A percentile compares a stretch with the other conserved stretches of the same genome.
Conservation (phyloP, 2,329 filamentous ascomycete species). For the Neocatenulostroma microsporum region DNA sequence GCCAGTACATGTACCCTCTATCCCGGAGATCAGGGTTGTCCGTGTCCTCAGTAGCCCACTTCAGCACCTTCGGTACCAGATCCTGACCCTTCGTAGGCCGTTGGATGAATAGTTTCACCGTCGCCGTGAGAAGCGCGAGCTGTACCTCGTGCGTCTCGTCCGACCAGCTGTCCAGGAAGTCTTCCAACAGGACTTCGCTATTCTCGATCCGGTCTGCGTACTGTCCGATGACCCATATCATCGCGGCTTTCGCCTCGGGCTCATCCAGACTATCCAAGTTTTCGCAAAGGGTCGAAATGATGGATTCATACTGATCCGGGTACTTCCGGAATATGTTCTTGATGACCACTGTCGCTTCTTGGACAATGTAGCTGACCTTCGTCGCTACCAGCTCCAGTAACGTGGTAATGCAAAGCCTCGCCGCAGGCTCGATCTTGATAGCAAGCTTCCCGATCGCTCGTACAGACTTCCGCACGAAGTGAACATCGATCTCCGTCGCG, state of each 20-base stretch:
- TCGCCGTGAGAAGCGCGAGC: slow-evolving; percentile 85
- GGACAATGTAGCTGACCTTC: slow-evolving; percentile 98
- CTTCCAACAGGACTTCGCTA: slow-evolving; percentile 84
- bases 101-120: slow-evolving; percentile 96
- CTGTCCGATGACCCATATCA: slow-evolving; percentile 99
- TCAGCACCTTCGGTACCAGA: slow-evolving; percentile 86
- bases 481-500: slow-evolving; percentile 95
- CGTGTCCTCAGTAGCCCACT: slow-evolving; percentile 99
- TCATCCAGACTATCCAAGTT: slow-evolving; percentile 95
- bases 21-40: slow-evolving; percentile 96
- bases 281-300: slow-evolving; percentile 91
- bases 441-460: slow-evolving; percentile 95
- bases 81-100: slow-evolving; percentile 89
- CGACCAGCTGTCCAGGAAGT: slow-evolving; percentile 87
- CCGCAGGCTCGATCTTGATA: slow-evolving; percentile 96
- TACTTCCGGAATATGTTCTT: slow-evolving; percentile 99
- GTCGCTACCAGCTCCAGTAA: slow-evolving; percentile 88
- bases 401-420: slow-evolving; percentile 82
- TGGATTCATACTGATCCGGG: slow-evolving; percentile 96
- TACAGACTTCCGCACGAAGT: slow-evolving; percentile 96
- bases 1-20: slow-evolving; percentile 99
- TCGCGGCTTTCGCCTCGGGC: slow-evolving; percentile 93
- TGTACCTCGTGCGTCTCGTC: slow-evolving; percentile 96
- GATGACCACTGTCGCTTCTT: slow-evolving; percentile 97
- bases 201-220: slow-evolving; percentile 98